These are phyloP conservation scores for Ganoderma resinaceum DNA, from an alignment of 1,284 basidiomycete species.

Conservation along the genomic window DNA sequence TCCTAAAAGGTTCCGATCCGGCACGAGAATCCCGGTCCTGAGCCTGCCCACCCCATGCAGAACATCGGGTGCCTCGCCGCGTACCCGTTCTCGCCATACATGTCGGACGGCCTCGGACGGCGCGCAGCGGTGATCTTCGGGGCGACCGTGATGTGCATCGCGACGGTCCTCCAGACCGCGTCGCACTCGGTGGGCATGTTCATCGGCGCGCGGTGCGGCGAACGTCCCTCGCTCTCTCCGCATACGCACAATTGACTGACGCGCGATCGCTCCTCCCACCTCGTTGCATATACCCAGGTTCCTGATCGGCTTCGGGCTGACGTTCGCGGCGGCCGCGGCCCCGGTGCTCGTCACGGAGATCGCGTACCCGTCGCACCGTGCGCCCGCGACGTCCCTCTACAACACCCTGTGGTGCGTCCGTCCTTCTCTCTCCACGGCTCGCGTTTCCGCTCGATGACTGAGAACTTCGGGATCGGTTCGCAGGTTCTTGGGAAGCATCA, in stretches of 20 bases:
- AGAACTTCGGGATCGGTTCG: not conserved
- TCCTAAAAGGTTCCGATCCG: no score
- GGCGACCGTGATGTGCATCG: slow-evolving; percentile 66
- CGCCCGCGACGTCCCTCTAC: slow-evolving; percentile 58
- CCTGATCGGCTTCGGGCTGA: slow-evolving; percentile 61
- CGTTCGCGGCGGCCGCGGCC: slow-evolving; percentile 58
- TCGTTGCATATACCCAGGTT: slow-evolving; percentile 46
- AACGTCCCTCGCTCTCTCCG: not conserved
- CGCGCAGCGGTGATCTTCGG: slow-evolving; percentile 67
- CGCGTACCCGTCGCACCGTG: slow-evolving; percentile 60
- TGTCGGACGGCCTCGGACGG: slow-evolving; percentile 72
- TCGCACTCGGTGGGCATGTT: slow-evolving; percentile 82
- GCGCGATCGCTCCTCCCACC: no score
- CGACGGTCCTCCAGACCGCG: slow-evolving; percentile 74
- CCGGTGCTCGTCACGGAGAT: slow-evolving; percentile 63
- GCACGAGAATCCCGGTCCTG: not conserved
- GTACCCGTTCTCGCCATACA: slow-evolving; percentile 72
- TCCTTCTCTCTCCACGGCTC: slow-evolving; percentile 7
- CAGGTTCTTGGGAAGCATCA: slow-evolving; percentile 49
- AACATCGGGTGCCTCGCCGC: slow-evolving; percentile 71
- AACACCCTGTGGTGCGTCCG: slow-evolving; percentile 58
- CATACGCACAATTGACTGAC: no score
- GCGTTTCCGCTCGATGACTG: slow-evolving; percentile 1
- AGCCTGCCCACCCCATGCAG: slow-evolving; percentile 40
- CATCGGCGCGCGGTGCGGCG: slow-evolving; percentile 71